These are phyloP conservation scores for Pelargonium fulgidum DNA, from an alignment of 441 rosid species.

Conservation along the genomic window DNA sequence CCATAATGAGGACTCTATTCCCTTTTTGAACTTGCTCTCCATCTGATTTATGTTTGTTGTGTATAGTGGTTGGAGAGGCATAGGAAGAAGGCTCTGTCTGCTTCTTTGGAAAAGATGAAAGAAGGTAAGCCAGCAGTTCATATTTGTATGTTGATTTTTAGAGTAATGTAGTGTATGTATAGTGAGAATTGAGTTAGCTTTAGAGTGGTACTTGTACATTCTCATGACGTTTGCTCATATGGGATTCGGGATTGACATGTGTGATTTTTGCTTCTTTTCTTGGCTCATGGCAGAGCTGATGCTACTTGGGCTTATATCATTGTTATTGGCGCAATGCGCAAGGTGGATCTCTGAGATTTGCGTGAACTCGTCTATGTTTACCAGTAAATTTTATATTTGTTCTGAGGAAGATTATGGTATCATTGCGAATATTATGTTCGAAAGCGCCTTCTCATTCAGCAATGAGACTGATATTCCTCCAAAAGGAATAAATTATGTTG, in stretches of 20 bases:
- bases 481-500: conserved; percentile 34
- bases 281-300: conserved; percentile 66
- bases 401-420: conserved; percentile 57
- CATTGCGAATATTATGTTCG: conserved; percentile 28
- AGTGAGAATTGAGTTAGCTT: background rate
- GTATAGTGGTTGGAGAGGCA: conserved; percentile 82
- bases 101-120: conserved; percentile 84
- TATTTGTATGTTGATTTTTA: background rate
- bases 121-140: conserved; percentile 48
- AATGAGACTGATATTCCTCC: conserved; percentile 52
- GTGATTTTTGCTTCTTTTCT: too few relatives aligned
- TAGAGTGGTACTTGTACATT: background rate
- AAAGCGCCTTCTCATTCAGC: conserved; percentile 31
- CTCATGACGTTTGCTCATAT: background rate
- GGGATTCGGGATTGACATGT: conserved; percentile 16
- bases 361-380: conserved; percentile 78
- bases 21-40: background rate
- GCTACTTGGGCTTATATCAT: conserved; percentile 93
- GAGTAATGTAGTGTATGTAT: background rate
- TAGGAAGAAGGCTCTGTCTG: conserved; percentile 75
- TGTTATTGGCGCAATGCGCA: conserved; percentile 86
- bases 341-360: conserved; percentile 88
- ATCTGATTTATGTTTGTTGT: conserved; percentile 11
- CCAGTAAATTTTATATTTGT: conserved; percentile 70
- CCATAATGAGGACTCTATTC: background rate